These are phyloP conservation scores for Stemphylium beticola DNA, from an alignment of 2,329 filamentous ascomycete genomes.

Conservation along the genomic window DNA sequence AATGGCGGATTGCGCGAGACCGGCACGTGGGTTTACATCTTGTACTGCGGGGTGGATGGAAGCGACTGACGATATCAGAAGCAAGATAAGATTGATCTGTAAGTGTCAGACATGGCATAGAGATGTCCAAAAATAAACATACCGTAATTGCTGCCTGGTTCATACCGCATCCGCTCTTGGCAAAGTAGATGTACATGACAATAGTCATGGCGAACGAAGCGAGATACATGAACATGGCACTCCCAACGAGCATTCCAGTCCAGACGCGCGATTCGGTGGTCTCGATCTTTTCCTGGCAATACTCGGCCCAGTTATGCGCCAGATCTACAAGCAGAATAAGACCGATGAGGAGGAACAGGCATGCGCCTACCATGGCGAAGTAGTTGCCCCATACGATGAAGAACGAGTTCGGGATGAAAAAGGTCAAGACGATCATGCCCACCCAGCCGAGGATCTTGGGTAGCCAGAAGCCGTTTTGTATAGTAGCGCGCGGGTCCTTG, in stretches of 20 bases:
- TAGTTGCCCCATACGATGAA: slow-evolving; percentile 98
- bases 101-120: slow-evolving; percentile 2
- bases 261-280: slow-evolving; percentile 82
- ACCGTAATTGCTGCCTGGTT: slow-evolving; percentile 93
- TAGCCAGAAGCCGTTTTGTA: slow-evolving; percentile 99
- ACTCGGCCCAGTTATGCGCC: slow-evolving; percentile 96
- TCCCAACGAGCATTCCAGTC: slow-evolving; percentile 87
- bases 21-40: slow-evolving; percentile 89
- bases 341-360: slow-evolving; percentile 91
- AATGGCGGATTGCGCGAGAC: slow-evolving; percentile 96
- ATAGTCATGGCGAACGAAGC: slow-evolving; percentile 92
- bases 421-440: slow-evolving; percentile 83
- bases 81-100: slow-evolving; percentile 80
- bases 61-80: slow-evolving; percentile 78
- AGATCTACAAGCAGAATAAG: slow-evolving; percentile 92
- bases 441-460: slow-evolving; percentile 94
- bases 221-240: slow-evolving; percentile 91
- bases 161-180: slow-evolving; percentile 81
- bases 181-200: slow-evolving; percentile 97
- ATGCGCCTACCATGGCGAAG: slow-evolving; percentile 83
- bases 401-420: slow-evolving; percentile 93
- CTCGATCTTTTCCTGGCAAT: slow-evolving; percentile 93
- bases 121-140: slow-evolving; percentile 29
- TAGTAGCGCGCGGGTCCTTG: slow-evolving; percentile 81
- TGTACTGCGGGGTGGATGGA: slow-evolving; percentile 92